Conservation (phyloP, 2,329 filamentous ascomycete genomes). For the Trichothecium roseum region DNA sequence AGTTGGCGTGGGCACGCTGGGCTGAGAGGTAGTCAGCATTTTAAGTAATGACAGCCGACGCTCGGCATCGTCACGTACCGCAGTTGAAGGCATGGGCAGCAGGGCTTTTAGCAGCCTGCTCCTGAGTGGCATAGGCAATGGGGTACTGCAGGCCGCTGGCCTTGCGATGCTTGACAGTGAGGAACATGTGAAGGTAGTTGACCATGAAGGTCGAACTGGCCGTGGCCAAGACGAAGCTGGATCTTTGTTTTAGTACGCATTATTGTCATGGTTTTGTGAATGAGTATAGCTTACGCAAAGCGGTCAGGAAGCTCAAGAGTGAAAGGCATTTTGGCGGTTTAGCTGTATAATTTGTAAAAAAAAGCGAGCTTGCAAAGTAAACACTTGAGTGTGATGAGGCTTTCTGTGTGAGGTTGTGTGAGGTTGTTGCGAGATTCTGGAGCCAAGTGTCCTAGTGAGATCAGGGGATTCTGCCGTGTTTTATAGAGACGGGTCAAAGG, state of each 20-base stretch:
- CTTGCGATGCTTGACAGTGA: constrained; percentile 40
- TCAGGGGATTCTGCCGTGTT: too few species aligned
- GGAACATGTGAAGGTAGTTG: constrained; percentile 39
- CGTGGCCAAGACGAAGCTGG: constrained; percentile 50
- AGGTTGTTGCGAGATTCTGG: too few species aligned
- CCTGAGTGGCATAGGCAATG: constrained; percentile 41
- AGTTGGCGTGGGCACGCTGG: constrained; percentile 54
- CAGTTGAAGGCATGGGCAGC: constrained; percentile 53
- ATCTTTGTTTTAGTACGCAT: constrained; percentile 2
- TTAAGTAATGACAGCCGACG: too few species aligned
- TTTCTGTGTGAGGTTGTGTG: too few species aligned
- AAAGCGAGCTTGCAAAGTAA: not conserved
- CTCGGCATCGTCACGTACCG: too few species aligned
- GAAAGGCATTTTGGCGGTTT: constrained; percentile 27
- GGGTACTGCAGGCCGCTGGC: constrained; percentile 46
- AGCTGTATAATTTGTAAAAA: constrained; percentile 1
- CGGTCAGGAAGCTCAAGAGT: constrained; percentile 33
- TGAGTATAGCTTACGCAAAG: constrained; percentile 34
- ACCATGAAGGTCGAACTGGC: constrained; percentile 48
- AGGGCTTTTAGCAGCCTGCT: constrained; percentile 42
- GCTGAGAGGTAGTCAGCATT: constrained; percentile 20
- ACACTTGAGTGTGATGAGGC: too few species aligned
- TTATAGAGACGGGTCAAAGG: too few species aligned
- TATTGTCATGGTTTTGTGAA: not conserved
- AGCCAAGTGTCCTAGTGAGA: too few species aligned